Evolutionary conservation across 495 filamentous ascomycete species (phyloP), one percentile per base, ranked within the genome.

Genomic region (Echria macrotheca): DNA sequence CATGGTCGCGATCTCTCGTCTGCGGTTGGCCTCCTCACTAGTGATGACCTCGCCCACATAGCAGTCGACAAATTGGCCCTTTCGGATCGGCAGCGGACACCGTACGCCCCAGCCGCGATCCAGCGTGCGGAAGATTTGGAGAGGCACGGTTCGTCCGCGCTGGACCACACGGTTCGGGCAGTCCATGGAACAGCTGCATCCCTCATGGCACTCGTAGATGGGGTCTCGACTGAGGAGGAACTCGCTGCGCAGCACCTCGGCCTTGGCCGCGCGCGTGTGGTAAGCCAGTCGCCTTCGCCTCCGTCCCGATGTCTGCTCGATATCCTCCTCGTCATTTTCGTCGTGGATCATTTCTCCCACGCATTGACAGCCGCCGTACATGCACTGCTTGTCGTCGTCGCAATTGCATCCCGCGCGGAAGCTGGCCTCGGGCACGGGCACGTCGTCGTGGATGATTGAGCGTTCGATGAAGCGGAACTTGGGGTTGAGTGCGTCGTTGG

Each of bases 21-120:
- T 82, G 2, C 67, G 55, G 19, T 83, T 76, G 2, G 91, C 85
- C 60, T 84, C 82, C 8, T 77, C 64, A 18, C 76, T 71, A 0
- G 85, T 88, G 52, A 97, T 85, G 21, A 96, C 78, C 61, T 97
- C 91, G 1, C 91, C 91, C 11, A 89, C 81, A 52, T 97, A 97
- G 17, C 78, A 77, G 58, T 94, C 91, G 44, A 97, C 80, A 56
- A 94, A 96, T 57, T 94, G 86, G 5, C 91, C 91, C 43, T 76
- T 73, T 47, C 76, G 70, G 18, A 98, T 80, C 18, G 78, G 67
- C 10, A 84, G 75, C 0, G 73, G 76, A 33, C 82, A 89, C 8
- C 83, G 76, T 1, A 97, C 78, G 21, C 89, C 93, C 79, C 91
- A 95, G 5, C 93, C 93, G 26, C 91, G 80, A 14, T 75, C 66